Percentiles rank a stretch among this genome's conserved stretches.
Conservation (phyloP, 2,329 filamentous ascomycete genomes). For the Tothia fuscella region DNA sequence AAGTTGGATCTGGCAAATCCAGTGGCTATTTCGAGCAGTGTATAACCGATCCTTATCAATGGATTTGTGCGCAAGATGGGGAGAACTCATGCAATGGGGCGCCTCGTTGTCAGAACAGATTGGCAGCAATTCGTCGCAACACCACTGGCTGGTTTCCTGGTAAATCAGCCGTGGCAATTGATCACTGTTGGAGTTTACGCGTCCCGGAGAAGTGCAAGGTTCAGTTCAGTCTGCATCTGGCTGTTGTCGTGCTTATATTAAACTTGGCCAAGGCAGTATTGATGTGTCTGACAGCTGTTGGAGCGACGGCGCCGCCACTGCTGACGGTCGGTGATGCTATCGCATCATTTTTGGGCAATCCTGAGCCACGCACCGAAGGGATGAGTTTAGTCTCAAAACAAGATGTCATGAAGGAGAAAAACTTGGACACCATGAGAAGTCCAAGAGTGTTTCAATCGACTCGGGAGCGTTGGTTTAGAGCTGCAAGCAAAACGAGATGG, state of each 20-base stretch:
- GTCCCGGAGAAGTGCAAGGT: constrained; percentile 14
- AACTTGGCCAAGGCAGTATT: constrained; percentile 13
- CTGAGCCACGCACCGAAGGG: constrained; percentile 9
- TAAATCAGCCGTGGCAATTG: not conserved
- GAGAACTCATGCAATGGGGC: not conserved
- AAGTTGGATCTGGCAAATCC: not conserved
- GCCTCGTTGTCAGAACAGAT: not conserved
- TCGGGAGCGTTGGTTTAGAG: not conserved
- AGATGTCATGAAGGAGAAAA: not conserved
- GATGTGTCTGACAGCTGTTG: constrained; percentile 15
- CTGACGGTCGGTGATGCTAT: constrained; percentile 15
- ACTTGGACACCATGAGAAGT: not conserved
- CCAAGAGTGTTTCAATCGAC: not conserved
- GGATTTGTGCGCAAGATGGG: not conserved
- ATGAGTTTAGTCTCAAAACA: constrained; percentile 10
- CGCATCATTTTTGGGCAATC: constrained; percentile 11
- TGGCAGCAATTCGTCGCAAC: not conserved
- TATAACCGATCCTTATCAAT: not conserved
- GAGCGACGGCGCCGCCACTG: constrained; percentile 14
- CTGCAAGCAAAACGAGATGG: not conserved
- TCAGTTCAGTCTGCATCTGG: constrained; percentile 14
- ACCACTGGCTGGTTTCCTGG: not conserved
- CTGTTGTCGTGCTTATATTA: constrained; percentile 15
- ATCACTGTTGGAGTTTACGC: not conserved
- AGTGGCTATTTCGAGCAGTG: not conserved